Percentiles rank a stretch among this genome's conserved stretches.
Conservation (phyloP, 352 stramenopile species). For the Phytophthora capsici region DNA sequence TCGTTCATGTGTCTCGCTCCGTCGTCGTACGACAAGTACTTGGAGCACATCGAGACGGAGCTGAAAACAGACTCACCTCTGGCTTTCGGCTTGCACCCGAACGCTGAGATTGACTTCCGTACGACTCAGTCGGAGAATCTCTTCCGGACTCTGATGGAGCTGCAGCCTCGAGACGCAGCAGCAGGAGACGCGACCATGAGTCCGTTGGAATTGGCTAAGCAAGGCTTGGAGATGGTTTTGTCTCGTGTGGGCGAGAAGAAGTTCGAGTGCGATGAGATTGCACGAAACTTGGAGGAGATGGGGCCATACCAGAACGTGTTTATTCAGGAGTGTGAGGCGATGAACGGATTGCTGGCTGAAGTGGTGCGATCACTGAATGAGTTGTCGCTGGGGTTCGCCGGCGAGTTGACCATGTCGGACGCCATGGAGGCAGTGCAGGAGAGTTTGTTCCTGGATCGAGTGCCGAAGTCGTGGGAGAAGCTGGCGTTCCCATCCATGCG, state of each 20-base stretch:
- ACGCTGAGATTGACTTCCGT: constrained; percentile 98
- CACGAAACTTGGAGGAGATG: constrained; percentile 93
- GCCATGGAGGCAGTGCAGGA: constrained; percentile 96
- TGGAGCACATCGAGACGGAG: constrained; percentile 97
- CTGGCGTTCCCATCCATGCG: constrained; percentile 94
- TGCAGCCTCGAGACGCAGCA: constrained; percentile 93
- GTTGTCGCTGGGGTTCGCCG: constrained; percentile 96
- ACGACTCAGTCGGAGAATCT: constrained; percentile 96
- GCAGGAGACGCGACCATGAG: constrained; percentile 90
- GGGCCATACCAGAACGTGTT: constrained; percentile 98
- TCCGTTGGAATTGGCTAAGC: constrained; percentile 93
- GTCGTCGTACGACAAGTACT: constrained; percentile 97
- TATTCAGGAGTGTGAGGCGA: constrained; percentile 98
- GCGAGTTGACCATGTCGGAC: constrained; percentile 98
- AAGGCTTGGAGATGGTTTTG: constrained; percentile 93
- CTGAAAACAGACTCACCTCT: constrained; percentile 97
- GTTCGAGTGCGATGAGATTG: constrained; percentile 97
- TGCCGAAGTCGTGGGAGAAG: constrained; percentile 96
- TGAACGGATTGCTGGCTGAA: constrained; percentile 95
- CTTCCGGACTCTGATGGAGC: constrained; percentile 96
- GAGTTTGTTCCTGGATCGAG: constrained; percentile 93
- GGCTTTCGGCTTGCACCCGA: constrained; percentile 97
- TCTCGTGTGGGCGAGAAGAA: constrained; percentile 97
- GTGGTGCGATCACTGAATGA: constrained; percentile 97
- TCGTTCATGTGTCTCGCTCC: constrained; percentile 95